Conservation (phyloP, 2,329 filamentous ascomycete species). For the Fonsecaea erecta region DNA sequence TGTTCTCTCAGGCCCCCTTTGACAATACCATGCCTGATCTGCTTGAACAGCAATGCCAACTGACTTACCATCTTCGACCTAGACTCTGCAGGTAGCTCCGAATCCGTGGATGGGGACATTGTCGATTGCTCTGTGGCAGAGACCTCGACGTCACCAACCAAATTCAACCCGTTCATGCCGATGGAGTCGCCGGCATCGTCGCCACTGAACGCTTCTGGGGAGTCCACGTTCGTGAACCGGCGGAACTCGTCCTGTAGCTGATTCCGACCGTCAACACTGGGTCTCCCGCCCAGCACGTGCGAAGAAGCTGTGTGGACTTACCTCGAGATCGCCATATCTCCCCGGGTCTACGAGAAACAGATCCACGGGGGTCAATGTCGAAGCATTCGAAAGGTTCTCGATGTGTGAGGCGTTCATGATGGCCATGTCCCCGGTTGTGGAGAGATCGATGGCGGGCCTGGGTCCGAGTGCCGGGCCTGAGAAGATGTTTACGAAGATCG, state of each 20-base stretch:
- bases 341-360: conserved; percentile 10
- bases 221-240: neutral
- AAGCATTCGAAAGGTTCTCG: neutral
- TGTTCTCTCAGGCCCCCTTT: neutral
- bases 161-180: neutral
- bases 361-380: neutral
- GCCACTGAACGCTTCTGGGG: neutral
- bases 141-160: conserved; percentile 4
- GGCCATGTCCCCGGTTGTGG: neutral
- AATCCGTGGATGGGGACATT: conserved; percentile 12
- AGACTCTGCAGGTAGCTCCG: conserved; percentile 4
- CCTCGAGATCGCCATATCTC: conserved; percentile 8
- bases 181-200: neutral
- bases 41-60: neutral
- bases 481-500: neutral
- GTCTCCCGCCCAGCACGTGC: neutral
- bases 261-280: neutral
- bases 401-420: conserved; percentile 6
- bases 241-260: conserved; percentile 3
- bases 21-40: neutral
- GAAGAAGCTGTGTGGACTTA: conserved; percentile 1
- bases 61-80: conserved; percentile 13
- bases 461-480: neutral
- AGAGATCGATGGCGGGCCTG: neutral
- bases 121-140: conserved; percentile 2